These are phyloP conservation scores for Tetradesmus obliquus DNA, from an alignment of 139 green algal genomes.

Conservation along the genomic window DNA sequence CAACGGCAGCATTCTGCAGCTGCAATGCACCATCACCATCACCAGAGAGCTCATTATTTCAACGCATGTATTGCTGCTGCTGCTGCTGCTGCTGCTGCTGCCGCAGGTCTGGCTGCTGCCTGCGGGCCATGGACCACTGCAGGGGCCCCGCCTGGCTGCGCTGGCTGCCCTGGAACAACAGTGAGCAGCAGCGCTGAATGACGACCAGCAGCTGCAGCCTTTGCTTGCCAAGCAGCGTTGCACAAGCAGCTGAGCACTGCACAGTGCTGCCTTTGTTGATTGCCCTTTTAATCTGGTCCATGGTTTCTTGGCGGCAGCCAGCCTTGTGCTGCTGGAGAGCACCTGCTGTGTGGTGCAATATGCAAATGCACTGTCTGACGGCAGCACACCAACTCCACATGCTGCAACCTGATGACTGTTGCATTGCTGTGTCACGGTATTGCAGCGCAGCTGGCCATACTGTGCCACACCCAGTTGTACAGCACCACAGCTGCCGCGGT, in stretches of 20 bases:
- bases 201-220: not conserved
- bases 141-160: slow-evolving; percentile 16
- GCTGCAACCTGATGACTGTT: too few species aligned
- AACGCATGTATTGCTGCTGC: too few species aligned
- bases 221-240: not conserved
- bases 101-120: not conserved
- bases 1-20: not conserved
- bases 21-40: not conserved
- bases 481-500: too few species aligned
- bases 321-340: not conserved
- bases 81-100: not conserved
- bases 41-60: too few species aligned
- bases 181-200: not conserved
- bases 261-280: not conserved
- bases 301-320: not conserved
- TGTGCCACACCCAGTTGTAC: too few species aligned
- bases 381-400: too few species aligned
- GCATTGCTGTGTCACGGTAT: too few species aligned
- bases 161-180: slow-evolving; percentile 23
- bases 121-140: slow-evolving; percentile 11
- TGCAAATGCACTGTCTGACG: not conserved
- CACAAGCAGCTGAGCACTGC: not conserved
- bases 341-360: not conserved
- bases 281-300: too few species aligned
- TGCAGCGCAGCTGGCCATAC: too few species aligned